phyloP scores from a whole-genome alignment of 768 basidiomycete species.

The Agaricus bisporus region DNA sequence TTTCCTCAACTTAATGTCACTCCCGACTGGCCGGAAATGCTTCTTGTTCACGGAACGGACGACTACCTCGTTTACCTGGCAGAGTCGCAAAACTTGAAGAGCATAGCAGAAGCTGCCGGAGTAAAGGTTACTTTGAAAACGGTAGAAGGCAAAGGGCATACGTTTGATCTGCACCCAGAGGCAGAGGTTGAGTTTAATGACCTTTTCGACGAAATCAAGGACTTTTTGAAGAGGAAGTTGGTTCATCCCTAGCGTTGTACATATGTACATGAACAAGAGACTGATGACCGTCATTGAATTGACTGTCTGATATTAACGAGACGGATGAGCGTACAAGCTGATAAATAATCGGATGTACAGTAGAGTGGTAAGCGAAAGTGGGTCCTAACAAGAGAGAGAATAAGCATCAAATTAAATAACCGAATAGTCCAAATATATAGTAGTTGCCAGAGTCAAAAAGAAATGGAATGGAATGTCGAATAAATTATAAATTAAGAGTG shows the following conservation, averaged over 20 bases:
- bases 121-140: slow-evolving; percentile 22
- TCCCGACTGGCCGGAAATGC: slow-evolving; percentile 36
- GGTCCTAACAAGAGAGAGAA: too few species aligned
- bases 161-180: slow-evolving; percentile 43
- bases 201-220: slow-evolving; percentile 9
- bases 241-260: background rate
- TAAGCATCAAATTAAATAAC: too few species aligned
- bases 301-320: too few species aligned
- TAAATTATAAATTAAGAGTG: slow-evolving; percentile 23
- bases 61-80: slow-evolving; percentile 39
- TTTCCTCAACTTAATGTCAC: slow-evolving; percentile 41
- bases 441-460: background rate
- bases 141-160: slow-evolving; percentile 36
- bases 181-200: slow-evolving; percentile 27
- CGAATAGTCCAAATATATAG: too few species aligned
- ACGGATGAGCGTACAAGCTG: too few species aligned
- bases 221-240: slow-evolving; percentile 2
- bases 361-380: too few species aligned
- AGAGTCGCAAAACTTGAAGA: slow-evolving; percentile 33
- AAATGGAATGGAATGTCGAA: background rate
- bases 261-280: too few species aligned
- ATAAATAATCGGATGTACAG: too few species aligned
- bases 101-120: slow-evolving; percentile 22
- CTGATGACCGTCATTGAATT: background rate
- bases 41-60: slow-evolving; percentile 40